These are phyloP conservation scores for Colletotrichum tanaceti DNA, from an alignment of 2,329 filamentous ascomycete species.

Conservation along the genomic window DNA sequence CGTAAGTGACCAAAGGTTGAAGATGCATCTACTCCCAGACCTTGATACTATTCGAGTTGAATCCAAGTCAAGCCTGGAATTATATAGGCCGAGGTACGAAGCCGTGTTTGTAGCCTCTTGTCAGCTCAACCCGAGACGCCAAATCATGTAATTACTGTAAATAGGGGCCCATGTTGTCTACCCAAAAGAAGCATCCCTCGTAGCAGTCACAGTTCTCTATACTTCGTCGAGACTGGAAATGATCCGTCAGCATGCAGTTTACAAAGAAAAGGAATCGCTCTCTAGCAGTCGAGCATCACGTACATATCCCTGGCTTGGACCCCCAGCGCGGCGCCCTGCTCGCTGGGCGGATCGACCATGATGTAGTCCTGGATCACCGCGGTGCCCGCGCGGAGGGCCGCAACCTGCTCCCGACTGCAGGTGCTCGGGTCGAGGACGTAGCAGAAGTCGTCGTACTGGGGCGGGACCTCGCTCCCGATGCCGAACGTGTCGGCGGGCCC, in stretches of 20 bases:
- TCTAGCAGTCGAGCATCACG: background rate
- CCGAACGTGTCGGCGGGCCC: slow-evolving; percentile 41
- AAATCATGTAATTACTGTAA: too few species aligned
- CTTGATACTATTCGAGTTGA: too few species aligned
- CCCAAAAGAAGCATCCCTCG: background rate
- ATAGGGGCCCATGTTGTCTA: background rate
- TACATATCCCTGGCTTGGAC: slow-evolving; percentile 15
- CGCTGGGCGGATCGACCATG: slow-evolving; percentile 26
- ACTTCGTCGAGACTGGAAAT: background rate
- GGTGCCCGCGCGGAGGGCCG: slow-evolving; percentile 61
- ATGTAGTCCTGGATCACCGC: slow-evolving; percentile 59
- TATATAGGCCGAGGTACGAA: too few species aligned
- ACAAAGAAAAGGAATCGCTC: too few species aligned
- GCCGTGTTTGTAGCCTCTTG: too few species aligned
- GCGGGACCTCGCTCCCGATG: slow-evolving; percentile 41
- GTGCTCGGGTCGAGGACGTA: slow-evolving; percentile 43
- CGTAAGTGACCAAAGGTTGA: too few species aligned
- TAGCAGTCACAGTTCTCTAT: background rate
- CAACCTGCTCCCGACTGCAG: slow-evolving; percentile 60
- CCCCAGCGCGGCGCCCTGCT: background rate
- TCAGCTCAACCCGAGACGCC: too few species aligned
- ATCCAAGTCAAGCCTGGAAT: too few species aligned
- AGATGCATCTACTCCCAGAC: too few species aligned
- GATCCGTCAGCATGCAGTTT: background rate
- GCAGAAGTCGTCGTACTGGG: slow-evolving; percentile 45